Conservation (phyloP, 2,329 filamentous ascomycete species). For the Phyllosticta citrichinensis region DNA sequence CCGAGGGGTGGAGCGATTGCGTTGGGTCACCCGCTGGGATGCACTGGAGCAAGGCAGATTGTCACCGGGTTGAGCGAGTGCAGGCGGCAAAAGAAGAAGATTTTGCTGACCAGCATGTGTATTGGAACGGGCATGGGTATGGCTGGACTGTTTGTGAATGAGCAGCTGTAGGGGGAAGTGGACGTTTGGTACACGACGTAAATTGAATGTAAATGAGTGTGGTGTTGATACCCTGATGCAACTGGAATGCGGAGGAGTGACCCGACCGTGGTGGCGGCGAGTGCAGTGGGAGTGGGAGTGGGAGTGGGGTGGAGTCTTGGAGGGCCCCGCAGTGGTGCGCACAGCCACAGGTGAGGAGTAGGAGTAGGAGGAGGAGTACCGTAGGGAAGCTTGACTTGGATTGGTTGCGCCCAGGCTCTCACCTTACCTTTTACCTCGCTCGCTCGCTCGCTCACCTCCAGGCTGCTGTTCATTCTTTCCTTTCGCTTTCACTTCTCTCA, state of each 20-base stretch:
- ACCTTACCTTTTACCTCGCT: too few relatives aligned
- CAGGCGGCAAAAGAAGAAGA: constrained; percentile 76
- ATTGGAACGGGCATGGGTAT: constrained; percentile 59
- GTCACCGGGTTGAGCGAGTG: constrained; percentile 84
- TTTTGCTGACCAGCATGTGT: constrained; percentile 87
- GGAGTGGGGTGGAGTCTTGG: background rate
- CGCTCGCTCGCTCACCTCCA: too few relatives aligned
- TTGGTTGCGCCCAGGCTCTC: too few relatives aligned
- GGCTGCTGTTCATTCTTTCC: background rate
- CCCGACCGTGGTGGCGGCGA: too few relatives aligned
- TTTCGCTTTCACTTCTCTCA: background rate
- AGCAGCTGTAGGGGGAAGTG: constrained; percentile 31
- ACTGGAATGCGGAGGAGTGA: too few relatives aligned
- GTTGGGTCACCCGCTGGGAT: constrained; percentile 71
- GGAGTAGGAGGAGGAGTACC: too few relatives aligned
- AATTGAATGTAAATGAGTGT: background rate
- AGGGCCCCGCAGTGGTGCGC: background rate
- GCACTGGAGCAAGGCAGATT: constrained; percentile 70
- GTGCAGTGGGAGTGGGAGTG: too few relatives aligned
- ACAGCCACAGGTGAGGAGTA: background rate
- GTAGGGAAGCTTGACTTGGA: background rate
- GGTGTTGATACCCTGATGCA: too few relatives aligned
- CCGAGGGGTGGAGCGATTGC: constrained; percentile 73
- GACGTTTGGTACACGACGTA: background rate
- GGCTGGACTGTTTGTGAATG: constrained; percentile 57